phyloP scores from a whole-genome alignment of 345 rosid genomes.

The Brassica nigra region DNA sequence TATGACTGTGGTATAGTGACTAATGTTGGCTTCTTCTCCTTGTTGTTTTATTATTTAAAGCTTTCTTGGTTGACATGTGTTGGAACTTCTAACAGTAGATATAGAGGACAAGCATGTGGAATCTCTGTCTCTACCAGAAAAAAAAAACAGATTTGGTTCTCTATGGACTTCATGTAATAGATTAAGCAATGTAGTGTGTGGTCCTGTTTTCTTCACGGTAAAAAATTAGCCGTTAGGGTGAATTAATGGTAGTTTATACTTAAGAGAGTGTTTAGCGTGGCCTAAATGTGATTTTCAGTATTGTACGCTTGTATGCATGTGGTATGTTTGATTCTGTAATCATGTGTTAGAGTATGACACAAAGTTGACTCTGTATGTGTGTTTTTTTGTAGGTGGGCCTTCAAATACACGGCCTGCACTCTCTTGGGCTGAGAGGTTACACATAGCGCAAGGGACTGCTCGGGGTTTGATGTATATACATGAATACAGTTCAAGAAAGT shows the following conservation, averaged over 20 bases:
- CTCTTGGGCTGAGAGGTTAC: slow-evolving; percentile 74
- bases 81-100: slow-evolving; percentile 3
- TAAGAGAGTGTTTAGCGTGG: slow-evolving; percentile 1
- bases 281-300: no score
- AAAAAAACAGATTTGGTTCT: slow-evolving; percentile 14
- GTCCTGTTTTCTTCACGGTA: not conserved
- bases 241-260: not conserved
- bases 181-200: not conserved
- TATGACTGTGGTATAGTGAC: slow-evolving; percentile 12
- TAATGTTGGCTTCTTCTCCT: slow-evolving; percentile 23
- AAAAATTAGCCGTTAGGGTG: not conserved
- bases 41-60: slow-evolving; percentile 9
- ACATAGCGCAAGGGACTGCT: slow-evolving; percentile 82
- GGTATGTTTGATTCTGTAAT: not conserved
- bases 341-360: not conserved
- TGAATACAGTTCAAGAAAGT: slow-evolving; percentile 69
- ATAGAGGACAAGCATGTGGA: not conserved
- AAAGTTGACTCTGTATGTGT: not conserved
- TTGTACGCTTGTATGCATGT: not conserved
- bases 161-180: slow-evolving; percentile 3
- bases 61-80: slow-evolving; percentile 25
- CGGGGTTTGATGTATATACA: slow-evolving; percentile 77
- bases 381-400: not conserved
- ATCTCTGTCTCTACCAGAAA: not conserved
- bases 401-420: slow-evolving; percentile 23